phyloP scores from a whole-genome alignment of 352 stramenopile genomes.

The Pythium sukuiense region DNA sequence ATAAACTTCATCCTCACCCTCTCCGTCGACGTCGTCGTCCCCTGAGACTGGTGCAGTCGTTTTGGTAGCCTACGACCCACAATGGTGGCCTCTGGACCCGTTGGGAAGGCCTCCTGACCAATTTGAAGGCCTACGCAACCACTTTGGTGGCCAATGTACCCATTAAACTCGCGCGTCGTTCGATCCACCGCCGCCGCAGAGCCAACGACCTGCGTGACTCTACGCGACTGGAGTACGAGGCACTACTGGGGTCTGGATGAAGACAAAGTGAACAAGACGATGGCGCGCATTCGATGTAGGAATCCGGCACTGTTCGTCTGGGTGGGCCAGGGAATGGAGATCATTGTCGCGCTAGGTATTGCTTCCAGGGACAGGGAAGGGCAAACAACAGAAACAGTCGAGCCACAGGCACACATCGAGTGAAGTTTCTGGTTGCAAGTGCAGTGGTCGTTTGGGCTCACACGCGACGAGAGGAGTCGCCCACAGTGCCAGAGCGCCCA shows the following conservation, averaged over 20 bases:
- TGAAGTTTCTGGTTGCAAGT: too few relatives aligned
- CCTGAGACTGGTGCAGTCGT: too few relatives aligned
- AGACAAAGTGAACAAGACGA: constrained; percentile 4
- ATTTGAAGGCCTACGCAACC: too few relatives aligned
- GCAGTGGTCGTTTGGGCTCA: too few relatives aligned
- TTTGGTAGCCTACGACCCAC: too few relatives aligned
- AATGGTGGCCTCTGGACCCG: too few relatives aligned
- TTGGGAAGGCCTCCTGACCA: too few relatives aligned
- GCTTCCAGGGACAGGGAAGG: neutral
- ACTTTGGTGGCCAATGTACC: too few relatives aligned
- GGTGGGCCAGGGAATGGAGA: constrained; percentile 1
- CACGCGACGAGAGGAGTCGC: too few relatives aligned
- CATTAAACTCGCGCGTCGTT: constrained; percentile 24
- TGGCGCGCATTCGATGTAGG: neutral
- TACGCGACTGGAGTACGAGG: constrained; percentile 27
- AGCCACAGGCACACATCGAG: neutral
- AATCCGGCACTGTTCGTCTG: constrained; percentile 16
- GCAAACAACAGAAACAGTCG: constrained; percentile 2
- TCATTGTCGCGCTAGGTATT: neutral
- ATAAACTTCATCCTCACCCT: too few relatives aligned
- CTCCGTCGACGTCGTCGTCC: too few relatives aligned
- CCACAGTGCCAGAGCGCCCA: too few relatives aligned
- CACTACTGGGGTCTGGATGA: constrained; percentile 26
- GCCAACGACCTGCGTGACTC: constrained; percentile 30
- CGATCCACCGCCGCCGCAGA: constrained; percentile 19